Conservation (phyloP, 805 yeast species). For the Lipomyces spencermartinsiae region DNA sequence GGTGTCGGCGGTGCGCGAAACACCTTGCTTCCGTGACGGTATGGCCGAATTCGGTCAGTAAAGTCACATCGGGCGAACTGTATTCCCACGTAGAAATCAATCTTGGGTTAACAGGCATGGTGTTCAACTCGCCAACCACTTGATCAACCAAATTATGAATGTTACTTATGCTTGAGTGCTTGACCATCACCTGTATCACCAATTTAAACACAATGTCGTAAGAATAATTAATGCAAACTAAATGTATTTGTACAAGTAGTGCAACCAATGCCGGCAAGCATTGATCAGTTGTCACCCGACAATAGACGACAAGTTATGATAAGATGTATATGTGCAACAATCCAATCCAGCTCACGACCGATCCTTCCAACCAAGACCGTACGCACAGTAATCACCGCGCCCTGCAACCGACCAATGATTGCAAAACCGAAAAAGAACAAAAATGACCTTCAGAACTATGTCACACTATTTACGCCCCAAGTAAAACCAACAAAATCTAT, state of each 20-base stretch:
- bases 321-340: not conserved
- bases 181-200: not conserved
- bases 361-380: not conserved
- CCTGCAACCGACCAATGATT: not conserved
- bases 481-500: not conserved
- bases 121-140: not conserved
- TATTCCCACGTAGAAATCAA: too few species aligned
- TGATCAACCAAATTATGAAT: too few species aligned
- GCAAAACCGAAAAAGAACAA: not conserved
- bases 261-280: not conserved
- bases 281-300: not conserved
- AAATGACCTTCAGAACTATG: not conserved
- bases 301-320: not conserved
- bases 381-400: not conserved
- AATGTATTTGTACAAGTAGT: not conserved
- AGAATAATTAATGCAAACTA: not conserved
- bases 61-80: too few species aligned
- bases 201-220: not conserved
- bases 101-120: too few species aligned
- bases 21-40: too few species aligned
- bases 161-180: not conserved
- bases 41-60: too few species aligned
- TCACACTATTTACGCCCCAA: not conserved
- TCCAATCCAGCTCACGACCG: not conserved
- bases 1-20: too few species aligned